phyloP scores from a whole-genome alignment of 768 basidiomycete genomes.

The Leccinum subtestaceum region DNA sequence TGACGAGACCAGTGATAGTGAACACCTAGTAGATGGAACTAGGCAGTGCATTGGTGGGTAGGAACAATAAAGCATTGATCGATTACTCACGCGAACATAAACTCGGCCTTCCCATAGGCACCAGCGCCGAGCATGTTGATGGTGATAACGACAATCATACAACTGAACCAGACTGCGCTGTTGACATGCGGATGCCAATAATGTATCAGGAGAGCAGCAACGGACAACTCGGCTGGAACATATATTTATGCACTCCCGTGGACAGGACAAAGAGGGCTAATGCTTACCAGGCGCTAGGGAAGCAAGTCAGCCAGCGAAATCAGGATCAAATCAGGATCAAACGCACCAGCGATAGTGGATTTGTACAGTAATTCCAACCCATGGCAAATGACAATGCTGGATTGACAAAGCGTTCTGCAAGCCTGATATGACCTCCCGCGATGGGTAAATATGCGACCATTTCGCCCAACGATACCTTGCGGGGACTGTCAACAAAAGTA shows the following conservation, averaged over 20 bases:
- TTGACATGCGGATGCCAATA: not conserved
- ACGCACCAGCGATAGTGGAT: constrained; percentile 22
- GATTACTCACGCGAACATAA: not conserved
- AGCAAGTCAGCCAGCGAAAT: not conserved
- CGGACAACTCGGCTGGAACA: not conserved
- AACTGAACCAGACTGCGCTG: not conserved
- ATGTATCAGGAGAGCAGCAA: not conserved
- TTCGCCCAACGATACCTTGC: constrained; percentile 47
- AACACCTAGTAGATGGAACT: not conserved
- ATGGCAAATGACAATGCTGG: constrained; percentile 60
- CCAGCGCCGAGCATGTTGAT: not conserved
- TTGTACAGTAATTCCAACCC: constrained; percentile 54
- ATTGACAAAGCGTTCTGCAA: constrained; percentile 81
- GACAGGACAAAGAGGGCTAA: not conserved
- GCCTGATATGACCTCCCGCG: constrained; percentile 75
- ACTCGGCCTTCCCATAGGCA: not conserved
- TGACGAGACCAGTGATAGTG: not conserved
- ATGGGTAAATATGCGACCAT: constrained; percentile 74
- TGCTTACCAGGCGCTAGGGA: not conserved
- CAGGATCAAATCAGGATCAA: not conserved
- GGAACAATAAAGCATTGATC: not conserved
- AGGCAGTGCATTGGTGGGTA: not conserved
- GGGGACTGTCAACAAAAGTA: not conserved
- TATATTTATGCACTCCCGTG: not conserved
- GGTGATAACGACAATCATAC: not conserved